phyloP scores from a whole-genome alignment of 1,139 yeast genomes.

The Candida sp. region DNA sequence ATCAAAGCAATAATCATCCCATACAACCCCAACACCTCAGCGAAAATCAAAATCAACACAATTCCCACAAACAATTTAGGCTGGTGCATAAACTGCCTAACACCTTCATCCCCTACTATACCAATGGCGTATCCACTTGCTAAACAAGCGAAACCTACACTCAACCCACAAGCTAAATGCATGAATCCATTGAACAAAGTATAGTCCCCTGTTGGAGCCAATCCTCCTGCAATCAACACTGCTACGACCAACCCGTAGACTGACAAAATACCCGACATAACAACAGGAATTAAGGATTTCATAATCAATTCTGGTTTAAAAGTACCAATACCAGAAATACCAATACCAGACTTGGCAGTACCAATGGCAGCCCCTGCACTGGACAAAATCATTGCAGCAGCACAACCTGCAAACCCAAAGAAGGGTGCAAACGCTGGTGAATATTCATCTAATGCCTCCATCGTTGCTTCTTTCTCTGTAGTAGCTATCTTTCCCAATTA shows the following conservation, averaged over 20 bases:
- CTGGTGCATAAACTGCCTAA: conserved; percentile 94
- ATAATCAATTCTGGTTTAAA: conserved; percentile 80
- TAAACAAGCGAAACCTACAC: conserved; percentile 96
- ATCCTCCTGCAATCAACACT: conserved; percentile 91
- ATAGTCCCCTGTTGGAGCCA: conserved; percentile 72
- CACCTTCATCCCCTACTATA: conserved; percentile 98
- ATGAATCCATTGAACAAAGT: conserved; percentile 94
- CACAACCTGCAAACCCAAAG: conserved; percentile 94
- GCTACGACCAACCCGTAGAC: conserved; percentile 97
- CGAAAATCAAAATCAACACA: conserved; percentile 93
- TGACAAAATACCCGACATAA: conserved; percentile 97
- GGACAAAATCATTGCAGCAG: conserved; percentile 85
- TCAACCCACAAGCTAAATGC: conserved; percentile 97
- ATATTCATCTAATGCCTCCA: conserved; percentile 46
- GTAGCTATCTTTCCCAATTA: neutral
- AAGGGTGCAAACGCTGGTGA: conserved; percentile 91
- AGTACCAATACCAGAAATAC: conserved; percentile 89
- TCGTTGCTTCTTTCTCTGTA: neutral
- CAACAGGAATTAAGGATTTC: conserved; percentile 90
- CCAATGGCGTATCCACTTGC: conserved; percentile 99
- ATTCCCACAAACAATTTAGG: conserved; percentile 95
- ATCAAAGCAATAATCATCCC: conserved; percentile 95
- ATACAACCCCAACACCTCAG: conserved; percentile 95
- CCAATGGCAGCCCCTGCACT: conserved; percentile 98
- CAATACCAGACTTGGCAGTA: conserved; percentile 97